Evolutionary conservation across 2,329 filamentous ascomycete species (phyloP).

Genomic region (Alternaria consortialis): DNA sequence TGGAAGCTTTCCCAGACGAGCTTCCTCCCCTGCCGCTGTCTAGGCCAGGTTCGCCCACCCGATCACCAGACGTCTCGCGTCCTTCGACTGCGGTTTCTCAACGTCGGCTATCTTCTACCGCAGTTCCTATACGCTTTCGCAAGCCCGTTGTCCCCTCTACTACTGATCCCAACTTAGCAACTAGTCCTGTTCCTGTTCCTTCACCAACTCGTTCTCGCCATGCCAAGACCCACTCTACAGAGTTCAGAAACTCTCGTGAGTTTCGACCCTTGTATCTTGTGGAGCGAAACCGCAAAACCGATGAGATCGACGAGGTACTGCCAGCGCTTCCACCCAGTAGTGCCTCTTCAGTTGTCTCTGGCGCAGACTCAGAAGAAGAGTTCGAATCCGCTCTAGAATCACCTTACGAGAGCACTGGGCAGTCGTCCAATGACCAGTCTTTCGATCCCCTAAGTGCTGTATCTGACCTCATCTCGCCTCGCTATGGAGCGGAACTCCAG

Average conservation of each 20-base stretch:
- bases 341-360: conserved; percentile 48
- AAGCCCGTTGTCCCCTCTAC: conserved; percentile 58
- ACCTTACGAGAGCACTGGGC: conserved; percentile 39
- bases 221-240: conserved; percentile 59
- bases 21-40: conserved; percentile 45
- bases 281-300: conserved; percentile 63
- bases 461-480: conserved; percentile 29
- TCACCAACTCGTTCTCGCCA: conserved; percentile 57
- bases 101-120: conserved; percentile 54
- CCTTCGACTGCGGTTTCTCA: conserved; percentile 27
- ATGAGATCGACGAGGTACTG: conserved; percentile 52
- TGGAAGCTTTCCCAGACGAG: conserved; percentile 49
- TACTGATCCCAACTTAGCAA: conserved; percentile 42
- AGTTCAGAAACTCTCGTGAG: conserved; percentile 68
- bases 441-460: conserved; percentile 31
- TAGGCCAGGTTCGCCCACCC: conserved; percentile 41
- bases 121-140: conserved; percentile 65
- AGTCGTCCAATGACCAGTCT: conserved; percentile 33
- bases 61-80: conserved; percentile 35
- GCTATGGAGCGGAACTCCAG: conserved; percentile 25
- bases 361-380: conserved; percentile 55
- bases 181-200: conserved; percentile 38
- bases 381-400: conserved; percentile 57
- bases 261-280: conserved; percentile 85
- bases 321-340: conserved; percentile 62